A percentile compares a stretch with the other conserved stretches of the same genome.
phyloP scores from a whole-genome alignment of 352 stramenopile genomes.

The Hyaloperonospora arabidopsidis region DNA sequence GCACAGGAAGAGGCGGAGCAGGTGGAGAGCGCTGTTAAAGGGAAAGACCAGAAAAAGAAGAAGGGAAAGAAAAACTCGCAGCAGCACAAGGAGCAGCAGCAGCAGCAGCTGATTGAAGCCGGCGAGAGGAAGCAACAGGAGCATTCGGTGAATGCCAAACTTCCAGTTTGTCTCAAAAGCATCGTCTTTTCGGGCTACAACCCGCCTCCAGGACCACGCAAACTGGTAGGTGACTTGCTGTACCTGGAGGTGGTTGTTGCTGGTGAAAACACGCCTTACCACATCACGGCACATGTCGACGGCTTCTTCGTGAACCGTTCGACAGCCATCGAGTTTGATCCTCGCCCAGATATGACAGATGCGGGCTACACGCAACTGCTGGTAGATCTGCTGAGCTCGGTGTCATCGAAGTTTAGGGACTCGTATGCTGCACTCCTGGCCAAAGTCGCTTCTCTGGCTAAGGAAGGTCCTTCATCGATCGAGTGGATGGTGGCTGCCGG shows the following conservation, averaged over 20 bases:
- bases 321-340: slow-evolving; percentile 72
- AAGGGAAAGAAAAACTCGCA: slow-evolving; percentile 36
- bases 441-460: slow-evolving; percentile 65
- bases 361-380: slow-evolving; percentile 58
- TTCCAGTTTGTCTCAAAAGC: slow-evolving; percentile 83
- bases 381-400: slow-evolving; percentile 64
- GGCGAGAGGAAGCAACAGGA: slow-evolving; percentile 29
- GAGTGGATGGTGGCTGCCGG: slow-evolving; percentile 81
- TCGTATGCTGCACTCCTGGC: slow-evolving; percentile 69
- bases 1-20: slow-evolving; percentile 16
- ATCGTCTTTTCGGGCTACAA: slow-evolving; percentile 93
- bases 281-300: slow-evolving; percentile 86
- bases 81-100: slow-evolving; percentile 25
- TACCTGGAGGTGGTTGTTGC: slow-evolving; percentile 87
- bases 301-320: slow-evolving; percentile 93
- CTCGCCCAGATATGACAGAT: slow-evolving; percentile 41
- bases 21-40: slow-evolving; percentile 23
- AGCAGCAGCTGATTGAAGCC: slow-evolving; percentile 25
- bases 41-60: slow-evolving; percentile 34
- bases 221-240: slow-evolving; percentile 88
- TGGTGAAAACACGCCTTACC: slow-evolving; percentile 58
- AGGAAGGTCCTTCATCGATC: slow-evolving; percentile 73
- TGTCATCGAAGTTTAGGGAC: slow-evolving; percentile 64
- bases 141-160: slow-evolving; percentile 39
- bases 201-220: slow-evolving; percentile 86